Evolutionary conservation across 2,329 filamentous ascomycete species (phyloP).

Genomic region (Colletotrichum horii): DNA sequence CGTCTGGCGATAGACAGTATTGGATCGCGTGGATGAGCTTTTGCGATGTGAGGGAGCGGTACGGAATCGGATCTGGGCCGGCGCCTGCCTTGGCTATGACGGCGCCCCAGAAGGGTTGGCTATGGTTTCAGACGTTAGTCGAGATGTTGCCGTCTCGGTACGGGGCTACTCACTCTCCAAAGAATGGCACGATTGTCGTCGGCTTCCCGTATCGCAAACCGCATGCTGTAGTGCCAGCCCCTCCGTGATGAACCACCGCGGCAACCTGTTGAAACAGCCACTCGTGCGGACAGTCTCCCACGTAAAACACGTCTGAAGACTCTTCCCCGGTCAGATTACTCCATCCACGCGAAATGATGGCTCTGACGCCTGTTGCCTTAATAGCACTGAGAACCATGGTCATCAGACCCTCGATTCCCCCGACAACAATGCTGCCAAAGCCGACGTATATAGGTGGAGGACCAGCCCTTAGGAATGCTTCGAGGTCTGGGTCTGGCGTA

Average conservation of each 20-base stretch:
- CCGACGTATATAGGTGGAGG: conserved; percentile 42
- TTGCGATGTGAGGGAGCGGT: conserved; percentile 14
- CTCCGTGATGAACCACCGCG: conserved; percentile 17
- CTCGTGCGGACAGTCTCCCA: conserved; percentile 19
- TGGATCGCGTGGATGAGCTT: conserved; percentile 10
- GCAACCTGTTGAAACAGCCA: conserved; percentile 21
- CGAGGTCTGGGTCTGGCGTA: conserved; percentile 57
- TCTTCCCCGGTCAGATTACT: conserved; percentile 7
- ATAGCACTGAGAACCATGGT: conserved; percentile 16
- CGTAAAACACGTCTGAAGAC: conserved; percentile 6
- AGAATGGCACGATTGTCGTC: conserved; percentile 16
- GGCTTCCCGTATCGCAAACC: conserved; percentile 14
- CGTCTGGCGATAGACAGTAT: conserved; percentile 1
- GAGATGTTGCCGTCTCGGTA: rapidly evolving
- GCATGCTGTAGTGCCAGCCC: conserved; percentile 16
- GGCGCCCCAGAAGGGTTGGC: conserved; percentile 20
- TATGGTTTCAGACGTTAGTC: neutral
- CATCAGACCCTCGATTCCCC: neutral
- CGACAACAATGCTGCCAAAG: conserved; percentile 13
- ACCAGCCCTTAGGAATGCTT: conserved; percentile 59
- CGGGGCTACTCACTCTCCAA: conserved; percentile 9
- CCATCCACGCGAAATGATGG: conserved; percentile 19
- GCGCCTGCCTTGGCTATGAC: conserved; percentile 19
- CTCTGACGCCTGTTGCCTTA: conserved; percentile 2
- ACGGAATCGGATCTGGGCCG: conserved; percentile 18